phyloP scores from a whole-genome alignment of 805 yeast species.

The Teunomyces gatunensis region DNA sequence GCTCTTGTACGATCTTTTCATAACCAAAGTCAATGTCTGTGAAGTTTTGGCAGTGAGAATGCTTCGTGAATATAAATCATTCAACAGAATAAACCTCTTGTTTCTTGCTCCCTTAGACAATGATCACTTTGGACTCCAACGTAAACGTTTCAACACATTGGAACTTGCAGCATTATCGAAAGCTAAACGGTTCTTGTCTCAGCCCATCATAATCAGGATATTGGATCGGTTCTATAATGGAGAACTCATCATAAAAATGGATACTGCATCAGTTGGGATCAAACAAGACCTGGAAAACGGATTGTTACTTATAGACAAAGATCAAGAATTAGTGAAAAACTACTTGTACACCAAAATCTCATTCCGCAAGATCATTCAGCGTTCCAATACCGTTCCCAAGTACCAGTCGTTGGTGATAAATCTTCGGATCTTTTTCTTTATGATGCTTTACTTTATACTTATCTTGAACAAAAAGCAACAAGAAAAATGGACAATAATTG shows the following conservation, averaged over 20 bases:
- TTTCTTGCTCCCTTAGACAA: conserved; percentile 46
- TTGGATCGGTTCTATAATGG: conserved; percentile 53
- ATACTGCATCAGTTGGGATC: conserved; percentile 7
- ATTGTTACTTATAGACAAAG: conserved; percentile 4
- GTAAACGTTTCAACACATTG: conserved; percentile 39
- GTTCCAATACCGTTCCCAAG: conserved; percentile 39
- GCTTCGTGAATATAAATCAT: conserved; percentile 43
- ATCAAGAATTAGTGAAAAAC: conserved; percentile 14
- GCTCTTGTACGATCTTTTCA: conserved; percentile 33
- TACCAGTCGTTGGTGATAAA: conserved; percentile 41
- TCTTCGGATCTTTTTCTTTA: conserved; percentile 29
- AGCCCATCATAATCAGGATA: conserved; percentile 48
- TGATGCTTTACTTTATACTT: conserved; percentile 28
- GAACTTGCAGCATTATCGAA: conserved; percentile 53
- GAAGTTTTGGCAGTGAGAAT: conserved; percentile 52
- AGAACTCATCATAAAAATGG: conserved; percentile 39
- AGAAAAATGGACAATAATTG: conserved; percentile 7
- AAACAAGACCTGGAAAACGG: conserved; percentile 16
- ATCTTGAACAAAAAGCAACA: conserved; percentile 21
- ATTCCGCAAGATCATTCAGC: conserved; percentile 25
- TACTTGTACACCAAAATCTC: conserved; percentile 32
- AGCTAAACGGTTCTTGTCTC: conserved; percentile 50
- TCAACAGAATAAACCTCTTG: conserved; percentile 43
- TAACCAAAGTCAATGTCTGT: conserved; percentile 49
- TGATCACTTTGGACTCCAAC: conserved; percentile 19